Conservation (phyloP, 2,329 filamentous ascomycete genomes). For the Hymenoscyphus infarciens region DNA sequence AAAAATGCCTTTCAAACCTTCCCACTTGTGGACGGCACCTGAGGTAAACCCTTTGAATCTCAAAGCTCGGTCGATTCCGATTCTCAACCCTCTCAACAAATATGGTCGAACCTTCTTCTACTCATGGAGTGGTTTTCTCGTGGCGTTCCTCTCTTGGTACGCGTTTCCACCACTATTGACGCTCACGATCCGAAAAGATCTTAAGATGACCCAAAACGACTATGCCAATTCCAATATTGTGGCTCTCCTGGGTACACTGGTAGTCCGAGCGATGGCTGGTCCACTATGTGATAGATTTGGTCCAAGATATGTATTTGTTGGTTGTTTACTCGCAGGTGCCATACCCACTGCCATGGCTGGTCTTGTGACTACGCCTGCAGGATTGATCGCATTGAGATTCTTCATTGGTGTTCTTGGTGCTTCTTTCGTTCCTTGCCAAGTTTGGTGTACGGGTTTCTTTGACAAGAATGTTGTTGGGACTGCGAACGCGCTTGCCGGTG, state of each 20-base stretch:
- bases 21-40: constrained; percentile 13
- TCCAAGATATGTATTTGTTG: constrained; percentile 72
- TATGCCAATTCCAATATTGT: constrained; percentile 87
- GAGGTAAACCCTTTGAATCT: constrained; percentile 67
- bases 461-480: constrained; percentile 87
- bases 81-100: constrained; percentile 70
- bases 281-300: constrained; percentile 81
- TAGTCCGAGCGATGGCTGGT: constrained; percentile 72
- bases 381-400: constrained; percentile 68
- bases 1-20: constrained; percentile 15
- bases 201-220: constrained; percentile 64
- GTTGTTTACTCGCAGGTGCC: constrained; percentile 65
- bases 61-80: constrained; percentile 74
- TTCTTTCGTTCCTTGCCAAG: constrained; percentile 78
- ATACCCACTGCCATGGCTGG: constrained; percentile 79
- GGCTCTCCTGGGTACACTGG: constrained; percentile 65
- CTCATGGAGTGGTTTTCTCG: constrained; percentile 78
- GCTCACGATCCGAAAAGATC: constrained; percentile 68
- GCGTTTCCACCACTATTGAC: constrained; percentile 74
- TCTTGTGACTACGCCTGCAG: constrained; percentile 61
- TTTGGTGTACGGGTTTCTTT: constrained; percentile 87
- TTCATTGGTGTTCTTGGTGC: constrained; percentile 76
- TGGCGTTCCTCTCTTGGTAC: constrained; percentile 87
- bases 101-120: constrained; percentile 88
- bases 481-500: constrained; percentile 80